Evolutionary conservation across 108 stramenopile genomes (phyloP).

Genomic region (Cyclostephanos invisitatus): DNA sequence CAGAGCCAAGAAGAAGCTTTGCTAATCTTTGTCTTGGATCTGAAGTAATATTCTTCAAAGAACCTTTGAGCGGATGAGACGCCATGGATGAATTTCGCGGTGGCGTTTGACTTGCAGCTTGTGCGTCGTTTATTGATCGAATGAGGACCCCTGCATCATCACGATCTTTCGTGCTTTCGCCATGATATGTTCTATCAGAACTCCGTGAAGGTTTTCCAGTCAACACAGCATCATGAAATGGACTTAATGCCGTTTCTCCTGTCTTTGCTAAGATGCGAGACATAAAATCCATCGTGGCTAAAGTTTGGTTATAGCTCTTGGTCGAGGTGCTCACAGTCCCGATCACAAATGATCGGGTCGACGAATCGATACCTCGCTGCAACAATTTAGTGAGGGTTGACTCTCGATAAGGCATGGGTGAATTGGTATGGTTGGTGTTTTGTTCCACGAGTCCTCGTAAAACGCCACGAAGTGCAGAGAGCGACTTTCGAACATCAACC

Average conservation of each 20-base stretch:
- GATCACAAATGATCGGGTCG: conserved; percentile 55
- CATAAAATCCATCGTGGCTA: conserved; percentile 66
- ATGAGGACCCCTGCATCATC: background rate
- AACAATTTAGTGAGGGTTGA: conserved; percentile 75
- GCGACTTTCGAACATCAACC: conserved; percentile 54
- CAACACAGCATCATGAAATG: conserved; percentile 37
- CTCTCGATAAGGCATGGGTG: conserved; percentile 64
- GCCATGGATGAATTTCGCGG: conserved; percentile 6
- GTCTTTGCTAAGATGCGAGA: conserved; percentile 53
- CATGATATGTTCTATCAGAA: background rate
- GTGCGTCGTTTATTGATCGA: background rate
- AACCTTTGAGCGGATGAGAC: conserved; percentile 18
- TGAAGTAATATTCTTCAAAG: conserved; percentile 63
- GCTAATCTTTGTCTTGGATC: conserved; percentile 86
- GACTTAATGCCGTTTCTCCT: conserved; percentile 57
- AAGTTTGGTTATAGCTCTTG: conserved; percentile 62
- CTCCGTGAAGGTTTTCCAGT: background rate
- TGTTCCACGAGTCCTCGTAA: conserved; percentile 44
- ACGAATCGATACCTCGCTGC: conserved; percentile 64
- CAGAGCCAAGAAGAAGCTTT: conserved; percentile 49
- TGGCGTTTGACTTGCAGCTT: background rate
- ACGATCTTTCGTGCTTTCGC: background rate
- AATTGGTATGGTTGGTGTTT: conserved; percentile 1
- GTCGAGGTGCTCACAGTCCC: conserved; percentile 56
- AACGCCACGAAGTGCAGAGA: conserved; percentile 54